phyloP scores from a whole-genome alignment of 768 basidiomycete species.

The Amanita phalloides region DNA sequence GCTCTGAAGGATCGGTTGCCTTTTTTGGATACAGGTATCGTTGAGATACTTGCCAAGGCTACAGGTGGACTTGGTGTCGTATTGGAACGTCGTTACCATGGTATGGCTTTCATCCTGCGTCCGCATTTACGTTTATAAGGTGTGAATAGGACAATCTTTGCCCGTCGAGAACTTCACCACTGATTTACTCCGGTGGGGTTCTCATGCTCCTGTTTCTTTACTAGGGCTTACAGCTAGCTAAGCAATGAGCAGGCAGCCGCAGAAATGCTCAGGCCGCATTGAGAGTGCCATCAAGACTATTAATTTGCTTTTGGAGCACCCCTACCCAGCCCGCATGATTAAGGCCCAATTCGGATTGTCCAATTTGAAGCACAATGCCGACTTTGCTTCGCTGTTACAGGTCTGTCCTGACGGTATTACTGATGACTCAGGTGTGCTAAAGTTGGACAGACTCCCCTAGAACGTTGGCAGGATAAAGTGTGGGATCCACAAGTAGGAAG shows the following conservation, averaged over 20 bases:
- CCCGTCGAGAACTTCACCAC: constrained; percentile 73
- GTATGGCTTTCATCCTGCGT: constrained; percentile 19
- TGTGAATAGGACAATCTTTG: constrained; percentile 49
- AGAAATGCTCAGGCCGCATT: constrained; percentile 47
- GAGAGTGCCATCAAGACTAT: constrained; percentile 47
- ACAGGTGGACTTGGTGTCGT: constrained; percentile 86
- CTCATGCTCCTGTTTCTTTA: background rate
- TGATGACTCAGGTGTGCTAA: background rate
- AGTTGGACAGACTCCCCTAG: constrained; percentile 43
- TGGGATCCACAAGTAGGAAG: constrained; percentile 75
- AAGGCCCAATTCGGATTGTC: constrained; percentile 72
- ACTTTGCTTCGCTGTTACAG: constrained; percentile 66
- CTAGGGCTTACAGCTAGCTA: constrained; percentile 48
- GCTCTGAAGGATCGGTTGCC: constrained; percentile 30
- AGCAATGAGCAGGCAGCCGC: constrained; percentile 81
- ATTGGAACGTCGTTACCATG: constrained; percentile 91
- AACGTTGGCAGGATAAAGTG: constrained; percentile 72
- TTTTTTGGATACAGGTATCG: constrained; percentile 73
- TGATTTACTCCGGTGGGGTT: constrained; percentile 58
- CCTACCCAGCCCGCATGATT: constrained; percentile 35
- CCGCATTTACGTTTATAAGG: background rate
- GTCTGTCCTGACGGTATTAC: constrained; percentile 17
- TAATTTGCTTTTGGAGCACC: constrained; percentile 47
- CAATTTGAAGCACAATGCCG: constrained; percentile 59
- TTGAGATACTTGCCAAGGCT: constrained; percentile 76